Evolutionary conservation across 805 yeast species (phyloP), one percentile per base, ranked within the genome.

Genomic region (Lipomyces chichibuensis): DNA sequence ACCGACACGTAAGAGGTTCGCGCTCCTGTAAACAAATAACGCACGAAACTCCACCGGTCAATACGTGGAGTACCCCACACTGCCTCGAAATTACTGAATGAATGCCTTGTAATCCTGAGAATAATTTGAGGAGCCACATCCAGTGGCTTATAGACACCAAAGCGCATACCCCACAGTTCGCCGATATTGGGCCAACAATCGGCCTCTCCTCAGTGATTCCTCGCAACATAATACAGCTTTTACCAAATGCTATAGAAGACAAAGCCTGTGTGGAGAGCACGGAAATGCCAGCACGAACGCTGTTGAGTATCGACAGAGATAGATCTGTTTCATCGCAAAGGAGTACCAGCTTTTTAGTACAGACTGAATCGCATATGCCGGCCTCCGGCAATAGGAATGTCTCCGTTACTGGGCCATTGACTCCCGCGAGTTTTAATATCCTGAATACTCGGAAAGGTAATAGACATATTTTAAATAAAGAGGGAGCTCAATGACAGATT

Each of bases 41-140:
- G 13, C 4, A 1, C 49, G 49, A 43, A n/a, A 43, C 11, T 20
- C 11, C n/a, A 54, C 57, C 20, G 7, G 3, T 29, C 57, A 17
- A 54, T 7, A 20, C 8, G 14, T 43, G 49, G 23, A n/a, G 23
- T 17, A n/a, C 23, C 25, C 25, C 8, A 43, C 49, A 3, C 17
- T 37, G 27, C 3, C n/a, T 29, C 33, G 56, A 53, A 14, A 17
- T 14, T 20, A 8, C 20, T 43, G 49, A 43, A 43, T 43, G 51
- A 35, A 60, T 60, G 63, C 33, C 57, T 49, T 27, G 13, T 58
- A 11, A 29, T 20, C 67, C 65, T 7, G 56, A 33, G 32, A 66
- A 66, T 49, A 66, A 66, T 55, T 59, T 66, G 49, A 57, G 37
- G 9, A 27, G 29, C 27, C 69, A 67, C 39, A 35, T 57, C n/a